phyloP scores from a whole-genome alignment of 345 rosid genomes.

The Eucalyptus cladocalyx region DNA sequence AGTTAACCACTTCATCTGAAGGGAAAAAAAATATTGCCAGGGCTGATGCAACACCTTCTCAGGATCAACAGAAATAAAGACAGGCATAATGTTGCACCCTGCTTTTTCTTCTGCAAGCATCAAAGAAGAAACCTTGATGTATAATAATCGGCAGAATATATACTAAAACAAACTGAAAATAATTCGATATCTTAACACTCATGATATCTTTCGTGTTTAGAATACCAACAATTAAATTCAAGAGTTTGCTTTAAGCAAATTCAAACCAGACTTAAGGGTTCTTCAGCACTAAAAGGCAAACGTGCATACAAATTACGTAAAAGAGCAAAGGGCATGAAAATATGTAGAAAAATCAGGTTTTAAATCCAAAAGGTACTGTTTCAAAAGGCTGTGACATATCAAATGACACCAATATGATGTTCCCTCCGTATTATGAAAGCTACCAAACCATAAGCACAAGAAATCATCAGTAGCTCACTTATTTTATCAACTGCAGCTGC shows the following conservation, averaged over 20 bases:
- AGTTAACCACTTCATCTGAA: background rate
- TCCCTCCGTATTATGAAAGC: no score
- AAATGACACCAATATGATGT: no score
- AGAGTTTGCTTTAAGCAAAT: background rate
- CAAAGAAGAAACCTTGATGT: background rate
- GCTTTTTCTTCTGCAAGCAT: constrained; percentile 52
- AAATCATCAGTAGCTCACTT: no score
- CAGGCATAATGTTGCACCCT: constrained; percentile 61
- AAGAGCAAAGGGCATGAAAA: background rate
- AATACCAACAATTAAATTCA: background rate
- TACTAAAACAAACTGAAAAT: background rate
- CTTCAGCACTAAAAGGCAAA: background rate
- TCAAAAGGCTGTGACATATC: no score
- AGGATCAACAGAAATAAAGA: constrained; percentile 90
- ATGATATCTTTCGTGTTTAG: background rate
- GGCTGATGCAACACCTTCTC: constrained; percentile 52
- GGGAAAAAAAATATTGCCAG: background rate
- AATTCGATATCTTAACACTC: background rate
- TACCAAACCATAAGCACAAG: no score
- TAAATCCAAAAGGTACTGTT: no score
- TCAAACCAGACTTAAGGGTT: background rate
- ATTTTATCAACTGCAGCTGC: no score
- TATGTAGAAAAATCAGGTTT: no score
- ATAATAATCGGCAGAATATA: background rate
- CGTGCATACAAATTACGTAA: background rate